Evolutionary conservation across 73 alveolate species (phyloP).

Genomic region (Loxodes magnus): DNA sequence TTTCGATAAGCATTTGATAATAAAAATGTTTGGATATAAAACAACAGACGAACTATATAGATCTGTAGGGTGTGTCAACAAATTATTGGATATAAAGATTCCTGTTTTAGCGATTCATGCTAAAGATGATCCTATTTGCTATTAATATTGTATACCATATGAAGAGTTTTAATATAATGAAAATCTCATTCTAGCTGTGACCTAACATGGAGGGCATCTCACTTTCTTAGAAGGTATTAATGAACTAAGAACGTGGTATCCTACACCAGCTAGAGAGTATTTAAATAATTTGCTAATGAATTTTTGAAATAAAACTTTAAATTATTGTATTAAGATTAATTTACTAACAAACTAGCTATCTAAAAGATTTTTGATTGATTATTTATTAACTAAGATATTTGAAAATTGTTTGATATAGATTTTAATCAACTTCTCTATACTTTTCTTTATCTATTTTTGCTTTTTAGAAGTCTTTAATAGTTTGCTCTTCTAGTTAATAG

Average conservation of each 20-base stretch:
- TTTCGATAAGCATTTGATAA: constrained; percentile 6
- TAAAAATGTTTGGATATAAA: constrained; percentile 1
- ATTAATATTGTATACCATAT: constrained; percentile 1
- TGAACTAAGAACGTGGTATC: not conserved
- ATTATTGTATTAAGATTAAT: no score
- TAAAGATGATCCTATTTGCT: constrained; percentile 2
- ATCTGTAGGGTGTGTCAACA: not conserved
- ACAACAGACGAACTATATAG: constrained; percentile 5
- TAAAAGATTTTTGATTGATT: no score
- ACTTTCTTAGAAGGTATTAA: constrained; percentile 3
- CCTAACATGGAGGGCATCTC: constrained; percentile 12
- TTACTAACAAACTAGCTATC: no score
- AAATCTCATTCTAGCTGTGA: constrained; percentile 5
- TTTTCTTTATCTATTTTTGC: no score
- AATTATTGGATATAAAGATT: not conserved
- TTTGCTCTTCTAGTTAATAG: no score
- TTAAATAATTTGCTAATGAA: constrained; percentile 1
- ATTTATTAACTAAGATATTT: no score
- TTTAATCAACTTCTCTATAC: no score
- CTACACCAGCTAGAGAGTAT: not conserved
- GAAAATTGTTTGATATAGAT: no score
- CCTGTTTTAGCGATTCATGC: constrained; percentile 9
- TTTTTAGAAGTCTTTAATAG: no score
- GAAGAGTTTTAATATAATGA: constrained; percentile 9
- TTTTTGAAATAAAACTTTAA: not conserved